These are phyloP conservation scores for Saccharomycopsis sp. DNA, from an alignment of 805 yeast species.

Conservation along the genomic window DNA sequence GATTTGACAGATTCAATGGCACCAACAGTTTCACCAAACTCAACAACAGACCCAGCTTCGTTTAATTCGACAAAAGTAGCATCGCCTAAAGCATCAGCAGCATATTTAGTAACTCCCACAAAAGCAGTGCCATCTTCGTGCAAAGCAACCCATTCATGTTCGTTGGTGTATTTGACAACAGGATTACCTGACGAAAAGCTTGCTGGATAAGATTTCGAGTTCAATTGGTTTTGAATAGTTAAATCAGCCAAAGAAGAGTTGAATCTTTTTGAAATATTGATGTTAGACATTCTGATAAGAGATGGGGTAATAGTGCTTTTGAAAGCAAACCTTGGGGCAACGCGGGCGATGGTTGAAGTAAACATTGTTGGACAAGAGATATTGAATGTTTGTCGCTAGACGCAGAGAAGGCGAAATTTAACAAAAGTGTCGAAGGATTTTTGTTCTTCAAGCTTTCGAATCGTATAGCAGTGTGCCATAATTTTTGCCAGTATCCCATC, in stretches of 20 bases:
- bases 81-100: constrained; percentile 94
- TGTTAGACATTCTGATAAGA: not conserved
- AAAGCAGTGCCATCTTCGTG: constrained; percentile 76
- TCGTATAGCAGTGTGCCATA: no score
- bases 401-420: no score
- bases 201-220: constrained; percentile 10
- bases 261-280: constrained; percentile 11
- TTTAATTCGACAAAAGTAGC: constrained; percentile 91
- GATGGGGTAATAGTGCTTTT: not conserved
- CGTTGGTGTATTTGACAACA: constrained; percentile 59
- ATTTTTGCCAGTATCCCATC: no score
- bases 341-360: constrained; percentile 7
- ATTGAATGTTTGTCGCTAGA: no score
- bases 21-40: constrained; percentile 75
- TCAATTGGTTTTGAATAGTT: constrained; percentile 8
- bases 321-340: constrained; percentile 2
- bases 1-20: constrained; percentile 92
- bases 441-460: no score
- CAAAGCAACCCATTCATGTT: constrained; percentile 92
- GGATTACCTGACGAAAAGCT: constrained; percentile 16
- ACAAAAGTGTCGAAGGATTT: no score
- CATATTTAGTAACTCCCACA: constrained; percentile 88
- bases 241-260: constrained; percentile 10
- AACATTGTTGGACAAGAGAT: no score
- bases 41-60: constrained; percentile 50